phyloP scores from a whole-genome alignment of 139 green algal genomes.

The Mesotaenium endlicherianum region DNA sequence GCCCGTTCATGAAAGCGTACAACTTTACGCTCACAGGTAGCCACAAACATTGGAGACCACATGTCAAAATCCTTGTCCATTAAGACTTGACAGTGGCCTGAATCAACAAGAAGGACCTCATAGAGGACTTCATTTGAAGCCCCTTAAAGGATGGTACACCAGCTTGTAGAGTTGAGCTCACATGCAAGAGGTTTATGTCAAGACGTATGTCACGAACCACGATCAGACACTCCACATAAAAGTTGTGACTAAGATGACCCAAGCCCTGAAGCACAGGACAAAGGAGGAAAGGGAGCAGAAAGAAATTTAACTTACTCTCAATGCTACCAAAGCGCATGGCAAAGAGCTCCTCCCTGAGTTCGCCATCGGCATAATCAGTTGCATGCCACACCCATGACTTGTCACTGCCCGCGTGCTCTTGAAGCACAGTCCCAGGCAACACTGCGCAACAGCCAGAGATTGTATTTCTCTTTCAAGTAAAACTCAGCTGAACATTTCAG shows the following conservation, averaged over 20 bases:
- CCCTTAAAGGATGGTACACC: no score
- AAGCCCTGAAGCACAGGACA: slow-evolving; percentile 8
- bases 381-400: slow-evolving; percentile 95
- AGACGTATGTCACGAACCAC: not conserved
- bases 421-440: slow-evolving; percentile 85
- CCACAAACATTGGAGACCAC: no score
- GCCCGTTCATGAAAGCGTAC: no score
- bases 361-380: slow-evolving; percentile 91
- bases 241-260: not conserved
- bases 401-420: slow-evolving; percentile 90
- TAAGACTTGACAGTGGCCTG: no score
- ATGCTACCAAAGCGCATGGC: slow-evolving; percentile 85
- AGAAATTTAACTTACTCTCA: slow-evolving; percentile 42
- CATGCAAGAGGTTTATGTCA: not conserved
- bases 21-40: no score
- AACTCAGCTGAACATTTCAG: no score
- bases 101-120: no score
- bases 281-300: not conserved
- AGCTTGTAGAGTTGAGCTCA: no score
- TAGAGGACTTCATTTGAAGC: no score
- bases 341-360: slow-evolving; percentile 77
- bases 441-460: no score
- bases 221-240: not conserved
- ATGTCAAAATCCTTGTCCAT: no score
- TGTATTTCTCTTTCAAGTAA: no score